Evolutionary conservation across 495 filamentous ascomycete species (phyloP), one percentile per base, ranked within the genome.

Genomic region (Neurospora sp.): DNA sequence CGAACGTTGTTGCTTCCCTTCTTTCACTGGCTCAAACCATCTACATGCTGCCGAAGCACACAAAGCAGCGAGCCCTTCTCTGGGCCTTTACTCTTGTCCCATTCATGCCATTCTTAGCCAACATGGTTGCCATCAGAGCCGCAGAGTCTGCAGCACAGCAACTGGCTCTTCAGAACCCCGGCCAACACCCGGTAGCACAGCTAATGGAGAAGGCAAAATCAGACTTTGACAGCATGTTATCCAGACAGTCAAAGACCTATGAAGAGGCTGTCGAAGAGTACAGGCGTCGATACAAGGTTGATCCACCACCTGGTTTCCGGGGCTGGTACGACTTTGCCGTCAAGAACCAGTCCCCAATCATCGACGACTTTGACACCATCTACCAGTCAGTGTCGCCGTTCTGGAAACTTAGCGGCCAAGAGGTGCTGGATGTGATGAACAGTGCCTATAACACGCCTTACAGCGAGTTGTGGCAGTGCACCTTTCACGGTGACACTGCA

Each of bases 281-380:
- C 74, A 76, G 76, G 41, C 82, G 85, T 8, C 82, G 88, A 20
- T 88, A 90, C 72, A 74, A 79, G 1, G 78, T 85, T 16, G 79
- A 82, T 3, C 89, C 89, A n/a, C 89, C 89, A 72, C 81, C 85
- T 0, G 82, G 87, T 39, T 91, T 91, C 71, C 83, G 89, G 69
- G 76, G 83, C 71, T 94, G 91, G 91, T 91, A 88, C 74, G 79
- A 88, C 46, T 93, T 88, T 76, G 90, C 91, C 4, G 85, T 80
- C 14, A 81, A 75, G 18, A 85, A 86, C 72, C 80, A 84, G 5
- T 90, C 91, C 0, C 82, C 87, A 2, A 80, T 93, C 12, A 89
- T 93, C 75, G 92, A 94, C 74, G 91, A 94, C 69, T 94, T 90
- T 73, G 90, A 93, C 80, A 76, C 72, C 2, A 81, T 84, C 37